Conservation (phyloP, 2,329 filamentous ascomycete species). For the Hysterium pulicare region DNA sequence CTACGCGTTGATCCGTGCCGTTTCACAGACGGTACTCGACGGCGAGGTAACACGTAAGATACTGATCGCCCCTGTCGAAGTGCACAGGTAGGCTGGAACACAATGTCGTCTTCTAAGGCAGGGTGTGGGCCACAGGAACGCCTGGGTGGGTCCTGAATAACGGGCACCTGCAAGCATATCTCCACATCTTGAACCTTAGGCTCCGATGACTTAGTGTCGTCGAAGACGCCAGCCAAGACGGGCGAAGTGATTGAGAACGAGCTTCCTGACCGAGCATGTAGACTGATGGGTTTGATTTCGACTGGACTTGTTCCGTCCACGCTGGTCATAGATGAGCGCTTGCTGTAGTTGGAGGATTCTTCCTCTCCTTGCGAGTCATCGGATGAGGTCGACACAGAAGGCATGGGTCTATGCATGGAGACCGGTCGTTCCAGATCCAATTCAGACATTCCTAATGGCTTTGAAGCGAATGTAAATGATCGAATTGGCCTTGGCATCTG, state of each 20-base stretch:
- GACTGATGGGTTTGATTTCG: constrained; percentile 8
- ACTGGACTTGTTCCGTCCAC: constrained; percentile 28
- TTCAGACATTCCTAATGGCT: constrained; percentile 12
- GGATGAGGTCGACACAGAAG: constrained; percentile 33
- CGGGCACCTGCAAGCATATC: constrained; percentile 2
- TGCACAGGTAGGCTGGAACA: constrained; percentile 27
- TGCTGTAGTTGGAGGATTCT: constrained; percentile 38
- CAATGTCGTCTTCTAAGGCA: constrained; percentile 15
- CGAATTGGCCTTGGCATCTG: background rate
- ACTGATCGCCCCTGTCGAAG: constrained; percentile 12
- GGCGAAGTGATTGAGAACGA: constrained; percentile 20
- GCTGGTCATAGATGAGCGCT: constrained; percentile 39
- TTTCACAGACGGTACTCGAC: background rate
- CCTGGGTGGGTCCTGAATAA: background rate
- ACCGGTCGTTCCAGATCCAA: constrained; percentile 13
- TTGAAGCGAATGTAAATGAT: constrained; percentile 6
- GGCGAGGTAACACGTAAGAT: constrained; percentile 9
- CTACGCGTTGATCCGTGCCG: constrained; percentile 20
- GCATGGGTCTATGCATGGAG: constrained; percentile 11
- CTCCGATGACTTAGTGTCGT: constrained; percentile 7
- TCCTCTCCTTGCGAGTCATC: constrained; percentile 36
- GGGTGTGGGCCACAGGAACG: constrained; percentile 21
- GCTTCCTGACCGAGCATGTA: constrained; percentile 14
- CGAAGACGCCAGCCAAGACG: constrained; percentile 22
- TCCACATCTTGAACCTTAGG: constrained; percentile 6